Evolutionary conservation across 2,329 filamentous ascomycete species (phyloP), one percentile per base, ranked within the genome.

Genomic region (Emergomyces pasteurianus): DNA sequence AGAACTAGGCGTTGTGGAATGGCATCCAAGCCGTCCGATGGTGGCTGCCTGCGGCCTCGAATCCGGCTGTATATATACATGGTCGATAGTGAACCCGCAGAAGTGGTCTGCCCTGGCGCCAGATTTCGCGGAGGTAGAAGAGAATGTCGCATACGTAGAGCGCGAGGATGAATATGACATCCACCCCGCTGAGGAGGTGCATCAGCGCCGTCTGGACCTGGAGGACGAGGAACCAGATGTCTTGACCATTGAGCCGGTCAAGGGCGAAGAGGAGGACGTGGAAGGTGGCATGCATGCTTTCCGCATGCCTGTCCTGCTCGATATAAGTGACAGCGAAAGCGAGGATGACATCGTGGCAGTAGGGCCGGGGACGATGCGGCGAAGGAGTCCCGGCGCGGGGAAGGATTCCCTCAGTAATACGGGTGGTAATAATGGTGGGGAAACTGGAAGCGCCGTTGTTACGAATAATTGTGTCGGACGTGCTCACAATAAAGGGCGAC

Each of bases 151-250:
- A 72, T 99, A 99, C 71, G 84, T 95, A 49, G 94, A 99, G 74
- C 84, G 85, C 60, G 94, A 99, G 75, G 94, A 99, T 72, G 94
- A 99, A 71, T 99, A 99, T 68, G 95, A 99, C 73, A 95, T 97
- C 61, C 94, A 97, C 71, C 91, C 91, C 0, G 87, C 92, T 61
- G 92, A 96, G 71, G 92, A 97, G 73, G 86, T 97, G 60, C 90
- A 95, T 71, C 92, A 96, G 73, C 85, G 92, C 36, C 84, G 92
- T 50, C 80, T 97, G 1, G 92, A 97, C 71, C 82, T 88, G 14
- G 94, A 99, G 75, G 94, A 97, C 68, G 94, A 97, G 72, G 87
- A 91, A 62, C 86, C 97, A 4, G 94, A 99, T 69, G 90, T 96
- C 1, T 77, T 96, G 61, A 92, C 89, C 0, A 79, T 90, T 52